Base-by-base conservation (phyloP, 1,139 yeast genomes). In the Magnusiomyces magnusii region DNA sequence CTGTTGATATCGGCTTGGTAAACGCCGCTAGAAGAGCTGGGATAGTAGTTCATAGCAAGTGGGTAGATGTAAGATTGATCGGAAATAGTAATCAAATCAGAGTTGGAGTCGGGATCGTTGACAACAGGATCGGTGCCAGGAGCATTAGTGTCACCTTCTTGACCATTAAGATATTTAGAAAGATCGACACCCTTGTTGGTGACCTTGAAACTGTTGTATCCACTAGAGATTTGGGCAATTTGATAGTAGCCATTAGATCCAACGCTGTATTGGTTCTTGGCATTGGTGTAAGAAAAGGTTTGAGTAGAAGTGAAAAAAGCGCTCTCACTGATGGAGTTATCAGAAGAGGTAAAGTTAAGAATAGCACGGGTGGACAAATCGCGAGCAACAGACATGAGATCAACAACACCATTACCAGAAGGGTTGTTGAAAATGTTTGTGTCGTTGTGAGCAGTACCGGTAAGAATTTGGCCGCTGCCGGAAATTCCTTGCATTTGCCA, bases 401-500 rank as follows among this genome's bases (percentile, higher is more conserved):
- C 61, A n/a, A 47, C 47, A 15, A 57, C 42, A 27, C 58, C 54
- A 15, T 44, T 50, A 19, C 41, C 53, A 7, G 23, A 23, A 39
- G 56, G 49, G 44, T 51, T 53, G 53, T 55, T 34, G 27, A 59
- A 59, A 15, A 34, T 51, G 52, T 57, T 59, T 41, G 51, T 39
- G 24, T 55, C 53, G 25, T 57, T 57, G 51, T 55, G 54, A 13
- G 52, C 49, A 21, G 51, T 28, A 17, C 61, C 61, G 3, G 54
- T 3, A 31, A 59, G 36, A 34, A 52, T 42, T 17, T 53, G 39
- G n/a, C 74, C 71, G 3, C 64, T 50, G 7, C 75, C 75, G 3
- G 58, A 60, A 13, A 67, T 63, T 7, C 66, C 70, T 1, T 54
- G 57, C 39, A 55, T 76, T 69, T 85, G 84, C 85, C 87, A 88